Percentiles rank a stretch among this genome's conserved stretches.
Conservation (phyloP, 2,329 filamentous ascomycete genomes). For the Fusarium zealandicum region DNA sequence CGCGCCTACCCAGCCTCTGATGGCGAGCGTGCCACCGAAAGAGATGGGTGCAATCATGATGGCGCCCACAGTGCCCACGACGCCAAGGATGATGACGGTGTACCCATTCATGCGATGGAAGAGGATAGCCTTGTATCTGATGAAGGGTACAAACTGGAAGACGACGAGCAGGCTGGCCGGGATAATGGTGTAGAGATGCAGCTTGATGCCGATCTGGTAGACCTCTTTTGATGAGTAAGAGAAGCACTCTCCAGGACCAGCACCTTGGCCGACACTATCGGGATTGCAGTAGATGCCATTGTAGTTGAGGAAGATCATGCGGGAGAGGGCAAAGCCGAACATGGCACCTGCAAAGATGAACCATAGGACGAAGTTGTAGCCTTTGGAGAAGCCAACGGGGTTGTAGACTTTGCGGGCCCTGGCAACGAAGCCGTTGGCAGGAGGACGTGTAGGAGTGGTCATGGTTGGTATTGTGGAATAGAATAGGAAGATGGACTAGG, state of each 20-base stretch:
- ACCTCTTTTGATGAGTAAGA: slow-evolving; percentile 10
- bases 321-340: slow-evolving; percentile 23
- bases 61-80: slow-evolving; percentile 55
- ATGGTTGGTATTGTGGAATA: background rate
- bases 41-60: slow-evolving; percentile 60
- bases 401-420: slow-evolving; percentile 46
- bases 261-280: background rate
- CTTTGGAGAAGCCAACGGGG: slow-evolving; percentile 60
- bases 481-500: background rate
- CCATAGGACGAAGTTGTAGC: slow-evolving; percentile 56
- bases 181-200: slow-evolving; percentile 54
- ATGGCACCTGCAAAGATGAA: slow-evolving; percentile 54
- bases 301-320: slow-evolving; percentile 35
- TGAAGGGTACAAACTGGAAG: slow-evolving; percentile 56
- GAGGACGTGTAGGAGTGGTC: background rate
- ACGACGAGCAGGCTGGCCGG: slow-evolving; percentile 53
- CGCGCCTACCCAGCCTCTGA: slow-evolving; percentile 53
- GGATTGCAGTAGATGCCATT: slow-evolving; percentile 15
- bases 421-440: slow-evolving; percentile 12
- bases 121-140: slow-evolving; percentile 56
- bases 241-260: slow-evolving; percentile 19
- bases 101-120: slow-evolving; percentile 71
- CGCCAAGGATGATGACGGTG: slow-evolving; percentile 56
- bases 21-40: slow-evolving; percentile 61
- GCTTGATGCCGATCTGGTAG: slow-evolving; percentile 49